phyloP scores from a whole-genome alignment of 2,329 filamentous ascomycete genomes.

The Sporothrix pallida region DNA sequence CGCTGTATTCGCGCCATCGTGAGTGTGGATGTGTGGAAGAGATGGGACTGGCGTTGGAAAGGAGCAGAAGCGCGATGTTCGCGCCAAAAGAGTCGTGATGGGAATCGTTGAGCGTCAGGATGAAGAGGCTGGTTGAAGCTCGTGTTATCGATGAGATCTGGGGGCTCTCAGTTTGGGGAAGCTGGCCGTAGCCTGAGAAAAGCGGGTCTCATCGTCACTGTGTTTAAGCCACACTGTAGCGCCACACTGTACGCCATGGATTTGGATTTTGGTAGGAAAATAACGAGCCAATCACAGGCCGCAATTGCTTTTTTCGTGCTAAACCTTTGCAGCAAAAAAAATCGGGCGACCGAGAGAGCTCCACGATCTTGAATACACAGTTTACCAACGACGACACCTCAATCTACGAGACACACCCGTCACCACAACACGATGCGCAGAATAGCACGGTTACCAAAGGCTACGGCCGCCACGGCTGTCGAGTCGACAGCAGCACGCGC shows the following conservation, averaged over 20 bases:
- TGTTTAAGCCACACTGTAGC: conserved; percentile 33
- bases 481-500: neutral
- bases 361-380: neutral
- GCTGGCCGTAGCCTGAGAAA: conserved; percentile 10
- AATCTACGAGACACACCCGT: neutral
- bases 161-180: conserved; percentile 1
- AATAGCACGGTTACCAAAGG: conserved; percentile 48
- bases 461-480: neutral
- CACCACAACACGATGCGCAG: conserved; percentile 48
- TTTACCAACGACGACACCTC: conserved; percentile 9
- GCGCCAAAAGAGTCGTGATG: too few species aligned
- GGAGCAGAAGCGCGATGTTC: too few species aligned
- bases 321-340: conserved; percentile 18
- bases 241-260: conserved; percentile 10
- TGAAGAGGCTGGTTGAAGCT: neutral
- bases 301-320: conserved; percentile 9
- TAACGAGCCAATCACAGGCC: conserved; percentile 24
- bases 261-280: neutral
- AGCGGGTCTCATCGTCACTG: neutral
- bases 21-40: neutral
- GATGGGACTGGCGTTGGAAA: too few species aligned
- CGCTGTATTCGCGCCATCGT: conserved; percentile 50
- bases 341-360: neutral
- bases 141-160: neutral
- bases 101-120: neutral